Evolutionary conservation across 2,329 filamentous ascomycete species (phyloP), one percentile per base, ranked within the genome.

Genomic region (Aspergillus flavus): DNA sequence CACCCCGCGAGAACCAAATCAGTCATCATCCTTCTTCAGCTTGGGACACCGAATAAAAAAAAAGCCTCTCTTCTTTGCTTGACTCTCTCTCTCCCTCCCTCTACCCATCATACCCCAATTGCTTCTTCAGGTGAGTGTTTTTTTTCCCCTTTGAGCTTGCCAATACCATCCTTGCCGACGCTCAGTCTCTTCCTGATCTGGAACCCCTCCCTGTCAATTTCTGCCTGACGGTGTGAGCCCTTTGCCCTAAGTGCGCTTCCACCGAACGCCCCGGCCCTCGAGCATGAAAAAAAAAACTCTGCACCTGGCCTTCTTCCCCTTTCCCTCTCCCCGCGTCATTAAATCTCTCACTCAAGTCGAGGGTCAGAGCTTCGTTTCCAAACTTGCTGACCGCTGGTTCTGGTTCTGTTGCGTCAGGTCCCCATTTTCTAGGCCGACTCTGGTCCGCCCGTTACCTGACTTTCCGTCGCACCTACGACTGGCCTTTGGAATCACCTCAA

Each of bases 401-500:
- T 57, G 26, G 36, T 58, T 41, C 50, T 56, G 34, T 59, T 39
- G 52, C 32, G 50, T 63, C 58, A 58, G 57, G 58, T 50, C 66
- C 59, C 63, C 60, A 63, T 54, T 59, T 62, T 54, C 59, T 55
- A 57, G 63, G 61, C 63, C 58, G 61, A 59, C 62, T 58, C 54
- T 60, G 23, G 45, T 68, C 65, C 65, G 56, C 39, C 43, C 46
- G 46, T 57, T 62, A 57, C 64, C 57, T 62, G 34, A 28, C 30
- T 45, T 58, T 59, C 50, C 59, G 52, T 61, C 58, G 16, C 32
- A 62, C 26, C 59, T 53, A 59, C 59, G 45, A 53, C 56, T 63
- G 61, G 75, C 76, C 76, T 80, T 80, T 79, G 77, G 76, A 72
- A 71, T 66, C 64, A 64, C 59, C 58, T 26, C 61, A 50, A 64